A percentile compares a stretch with the other conserved stretches of the same genome.
These are phyloP conservation scores for Trametes cingulata DNA, from an alignment of 768 basidiomycete species.

Conservation along the genomic window DNA sequence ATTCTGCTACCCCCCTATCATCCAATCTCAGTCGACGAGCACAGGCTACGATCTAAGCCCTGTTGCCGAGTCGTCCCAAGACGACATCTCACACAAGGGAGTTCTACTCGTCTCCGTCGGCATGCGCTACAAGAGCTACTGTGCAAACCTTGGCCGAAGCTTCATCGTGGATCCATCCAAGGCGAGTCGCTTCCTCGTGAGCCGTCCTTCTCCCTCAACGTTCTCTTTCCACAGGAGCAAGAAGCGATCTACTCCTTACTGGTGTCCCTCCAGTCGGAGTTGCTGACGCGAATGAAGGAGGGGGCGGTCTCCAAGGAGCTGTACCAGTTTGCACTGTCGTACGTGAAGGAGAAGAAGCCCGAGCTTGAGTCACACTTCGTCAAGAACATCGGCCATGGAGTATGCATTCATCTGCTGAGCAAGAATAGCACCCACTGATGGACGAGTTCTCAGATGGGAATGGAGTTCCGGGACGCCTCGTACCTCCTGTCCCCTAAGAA, in stretches of 20 bases:
- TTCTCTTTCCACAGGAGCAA: conserved; percentile 65
- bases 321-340: conserved; percentile 73
- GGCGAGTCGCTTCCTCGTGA: conserved; percentile 39
- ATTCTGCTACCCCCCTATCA: conserved; percentile 93
- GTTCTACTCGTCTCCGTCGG: conserved; percentile 88
- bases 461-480: conserved; percentile 90
- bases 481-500: conserved; percentile 87
- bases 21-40: conserved; percentile 86
- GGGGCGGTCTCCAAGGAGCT: conserved; percentile 76
- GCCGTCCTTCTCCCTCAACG: conserved; percentile 8
- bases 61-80: conserved; percentile 81
- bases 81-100: conserved; percentile 83
- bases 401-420: conserved; percentile 39
- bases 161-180: conserved; percentile 94
- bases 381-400: conserved; percentile 90
- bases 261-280: conserved; percentile 72
- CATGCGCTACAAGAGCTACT: conserved; percentile 90
- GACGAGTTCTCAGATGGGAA: conserved; percentile 68
- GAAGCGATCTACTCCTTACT: conserved; percentile 84
- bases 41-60: conserved; percentile 87
- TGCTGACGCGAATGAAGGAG: conserved; percentile 76
- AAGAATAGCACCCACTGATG: neutral
- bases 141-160: conserved; percentile 88
- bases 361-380: conserved; percentile 82
- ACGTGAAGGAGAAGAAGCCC: conserved; percentile 74